These are phyloP conservation scores for Populus tremula DNA, from an alignment of 345 rosid genomes.

Conservation along the genomic window DNA sequence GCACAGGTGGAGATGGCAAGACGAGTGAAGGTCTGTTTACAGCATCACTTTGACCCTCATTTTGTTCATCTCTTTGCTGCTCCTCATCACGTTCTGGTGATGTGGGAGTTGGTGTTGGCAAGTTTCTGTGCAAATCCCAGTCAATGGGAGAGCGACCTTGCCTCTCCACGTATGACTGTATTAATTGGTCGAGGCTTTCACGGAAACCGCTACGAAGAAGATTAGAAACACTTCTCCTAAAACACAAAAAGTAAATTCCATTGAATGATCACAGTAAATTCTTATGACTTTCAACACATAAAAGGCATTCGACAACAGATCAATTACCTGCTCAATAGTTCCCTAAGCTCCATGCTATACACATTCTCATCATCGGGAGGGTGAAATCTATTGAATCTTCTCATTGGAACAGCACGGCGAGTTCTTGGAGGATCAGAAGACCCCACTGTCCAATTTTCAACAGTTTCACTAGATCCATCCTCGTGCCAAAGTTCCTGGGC, in stretches of 20 bases:
- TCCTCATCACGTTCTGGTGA: conserved; percentile 65
- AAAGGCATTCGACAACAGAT: background rate
- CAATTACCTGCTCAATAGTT: conserved; percentile 86
- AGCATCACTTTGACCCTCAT: conserved; percentile 46
- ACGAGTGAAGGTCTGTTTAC: conserved; percentile 61
- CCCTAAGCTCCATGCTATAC: conserved; percentile 95
- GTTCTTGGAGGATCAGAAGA: conserved; percentile 61
- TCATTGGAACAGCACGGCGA: conserved; percentile 55
- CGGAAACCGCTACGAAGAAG: conserved; percentile 98
- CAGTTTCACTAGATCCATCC: conserved; percentile 49
- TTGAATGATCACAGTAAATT: conserved; percentile 6
- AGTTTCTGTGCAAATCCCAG: conserved; percentile 86
- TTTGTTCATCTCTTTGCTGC: conserved; percentile 60
- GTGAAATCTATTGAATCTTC: conserved; percentile 87
- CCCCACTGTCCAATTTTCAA: conserved; percentile 58
- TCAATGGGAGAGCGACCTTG: conserved; percentile 81
- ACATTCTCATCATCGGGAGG: conserved; percentile 94
- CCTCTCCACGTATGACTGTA: conserved; percentile 92
- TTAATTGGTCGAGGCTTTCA: conserved; percentile 93
- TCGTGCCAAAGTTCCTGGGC: conserved; percentile 58
- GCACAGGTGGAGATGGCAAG: conserved; percentile 76
- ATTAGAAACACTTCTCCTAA: conserved; percentile 95
- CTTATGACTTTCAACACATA: background rate
- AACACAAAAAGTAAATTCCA: conserved; percentile 18
- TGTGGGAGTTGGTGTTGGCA: conserved; percentile 57